Base-by-base conservation (phyloP, 1,139 yeast species). In the Yamadazyma aaseri region DNA sequence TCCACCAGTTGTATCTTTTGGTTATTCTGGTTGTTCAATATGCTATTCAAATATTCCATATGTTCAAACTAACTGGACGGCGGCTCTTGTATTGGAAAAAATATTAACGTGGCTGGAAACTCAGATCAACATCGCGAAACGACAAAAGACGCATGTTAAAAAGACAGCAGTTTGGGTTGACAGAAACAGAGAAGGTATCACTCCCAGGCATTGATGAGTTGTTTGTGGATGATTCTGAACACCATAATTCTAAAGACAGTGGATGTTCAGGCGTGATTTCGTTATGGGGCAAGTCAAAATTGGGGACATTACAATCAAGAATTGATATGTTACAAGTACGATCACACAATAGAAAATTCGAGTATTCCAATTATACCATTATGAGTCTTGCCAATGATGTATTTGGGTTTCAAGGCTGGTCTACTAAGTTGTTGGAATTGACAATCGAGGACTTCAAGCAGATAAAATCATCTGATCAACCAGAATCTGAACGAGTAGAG, bases 371-470 rank as follows among this genome's bases (percentile, higher is more conserved):
- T 6, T 44, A 49, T 14, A 36, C 60, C 24, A 65, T 77, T 3
- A 62, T 79, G 28, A 60, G 60, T 16, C 51, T 79, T 20, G 86
- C 89, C 3, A 84, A 84, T 48, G 76, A 71, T 27, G 64, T 73
- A 3, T 83, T 82, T 60, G 92, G 90, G 2, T 70, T 60, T 45
- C 57, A 70, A 34, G 89, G 87, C 18, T 84, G 94, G 94, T 65
- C 73, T 16, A 67, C 78, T 1, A 68, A 66, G 38, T 57, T 83
- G 7, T 50, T 61, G 30, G 22, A 27, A n/a, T 7, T 36, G 50
- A 44, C 24, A 39, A 40, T 10, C 41, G 45, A 21, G 20, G 53
- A 46, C 7, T 49, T 40, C 6, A 38, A 40, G 1, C 36, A 34
- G 3, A 29, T 34, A 8, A 20, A 13, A 14, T 17, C 7, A 5